A percentile compares a stretch with the other conserved stretches of the same genome.
Evolutionary conservation across 2,329 filamentous ascomycete species (phyloP).

Genomic region (Furcasterigmium furcatum): DNA sequence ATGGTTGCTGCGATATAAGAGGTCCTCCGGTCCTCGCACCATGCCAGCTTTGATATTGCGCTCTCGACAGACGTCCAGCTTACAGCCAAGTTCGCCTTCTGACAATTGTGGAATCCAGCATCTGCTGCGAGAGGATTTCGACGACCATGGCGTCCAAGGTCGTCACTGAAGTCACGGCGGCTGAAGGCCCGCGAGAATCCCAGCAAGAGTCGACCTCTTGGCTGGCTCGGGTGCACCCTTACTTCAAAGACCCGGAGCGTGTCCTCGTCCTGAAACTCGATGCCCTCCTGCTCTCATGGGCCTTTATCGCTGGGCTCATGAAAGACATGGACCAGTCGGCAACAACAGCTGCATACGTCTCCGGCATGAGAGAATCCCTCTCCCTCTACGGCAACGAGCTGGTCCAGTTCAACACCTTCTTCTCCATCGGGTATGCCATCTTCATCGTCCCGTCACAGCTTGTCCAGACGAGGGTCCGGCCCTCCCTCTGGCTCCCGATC

Average conservation of each 20-base stretch:
- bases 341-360: constrained; percentile 30
- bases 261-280: constrained; percentile 30
- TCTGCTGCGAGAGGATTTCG: too few relatives aligned
- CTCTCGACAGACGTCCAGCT: too few relatives aligned
- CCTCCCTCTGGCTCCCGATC: constrained; percentile 24
- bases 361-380: constrained; percentile 23
- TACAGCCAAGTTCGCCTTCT: too few relatives aligned
- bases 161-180: neutral
- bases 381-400: constrained; percentile 1
- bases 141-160: neutral
- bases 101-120: too few relatives aligned
- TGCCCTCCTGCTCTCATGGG: constrained; percentile 28
- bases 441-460: constrained; percentile 11
- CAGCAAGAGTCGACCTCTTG: neutral
- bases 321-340: constrained; percentile 34
- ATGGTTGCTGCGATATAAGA: too few relatives aligned
- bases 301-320: constrained; percentile 29
- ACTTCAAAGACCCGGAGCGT: constrained; percentile 25
- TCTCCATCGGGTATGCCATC: constrained; percentile 2
- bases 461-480: constrained; percentile 34
- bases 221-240: constrained; percentile 6
- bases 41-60: too few relatives aligned
- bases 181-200: neutral
- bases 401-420: constrained; percentile 2
- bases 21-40: too few relatives aligned